These are phyloP conservation scores for Ophiosphaerella narmari DNA, from an alignment of 2,329 filamentous ascomycete genomes.

Conservation along the genomic window DNA sequence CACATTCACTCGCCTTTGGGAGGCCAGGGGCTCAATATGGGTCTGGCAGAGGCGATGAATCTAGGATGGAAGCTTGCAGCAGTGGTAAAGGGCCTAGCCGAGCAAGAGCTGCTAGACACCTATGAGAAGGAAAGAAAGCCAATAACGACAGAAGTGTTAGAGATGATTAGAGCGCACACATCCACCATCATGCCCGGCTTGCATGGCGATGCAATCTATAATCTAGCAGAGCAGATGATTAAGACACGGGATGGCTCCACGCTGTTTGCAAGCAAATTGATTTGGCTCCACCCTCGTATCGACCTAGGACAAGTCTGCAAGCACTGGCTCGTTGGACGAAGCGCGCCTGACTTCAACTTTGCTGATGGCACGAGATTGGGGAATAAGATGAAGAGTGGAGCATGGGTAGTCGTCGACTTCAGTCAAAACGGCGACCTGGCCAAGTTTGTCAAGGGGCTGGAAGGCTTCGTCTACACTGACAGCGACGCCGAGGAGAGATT, in stretches of 20 bases:
- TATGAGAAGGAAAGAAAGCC: slow-evolving; percentile 37
- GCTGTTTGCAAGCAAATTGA: too few species aligned
- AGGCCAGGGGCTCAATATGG: slow-evolving; percentile 6
- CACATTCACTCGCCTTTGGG: slow-evolving; percentile 3
- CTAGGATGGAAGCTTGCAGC: slow-evolving; percentile 43
- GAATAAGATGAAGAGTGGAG: too few species aligned
- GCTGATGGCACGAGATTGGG: too few species aligned
- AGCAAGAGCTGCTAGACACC: slow-evolving; percentile 21
- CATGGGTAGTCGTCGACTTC: too few species aligned
- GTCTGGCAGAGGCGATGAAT: slow-evolving; percentile 35
- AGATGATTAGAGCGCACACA: slow-evolving; percentile 1
- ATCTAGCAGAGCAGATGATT: neutral
- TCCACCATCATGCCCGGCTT: slow-evolving; percentile 7
- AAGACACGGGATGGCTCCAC: neutral
- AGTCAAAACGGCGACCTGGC: too few species aligned
- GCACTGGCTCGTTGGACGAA: too few species aligned
- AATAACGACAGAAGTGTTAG: slow-evolving; percentile 29
- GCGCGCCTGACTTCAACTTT: too few species aligned
- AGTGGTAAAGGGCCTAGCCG: slow-evolving; percentile 30
- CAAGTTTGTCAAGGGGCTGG: too few species aligned
- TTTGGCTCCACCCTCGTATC: too few species aligned
- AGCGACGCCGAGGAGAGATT: too few species aligned
- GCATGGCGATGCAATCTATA: neutral
- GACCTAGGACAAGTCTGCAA: too few species aligned
- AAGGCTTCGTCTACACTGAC: too few species aligned